Base-by-base conservation (phyloP, 768 basidiomycete species). In the Xerocomellus dryophilus region DNA sequence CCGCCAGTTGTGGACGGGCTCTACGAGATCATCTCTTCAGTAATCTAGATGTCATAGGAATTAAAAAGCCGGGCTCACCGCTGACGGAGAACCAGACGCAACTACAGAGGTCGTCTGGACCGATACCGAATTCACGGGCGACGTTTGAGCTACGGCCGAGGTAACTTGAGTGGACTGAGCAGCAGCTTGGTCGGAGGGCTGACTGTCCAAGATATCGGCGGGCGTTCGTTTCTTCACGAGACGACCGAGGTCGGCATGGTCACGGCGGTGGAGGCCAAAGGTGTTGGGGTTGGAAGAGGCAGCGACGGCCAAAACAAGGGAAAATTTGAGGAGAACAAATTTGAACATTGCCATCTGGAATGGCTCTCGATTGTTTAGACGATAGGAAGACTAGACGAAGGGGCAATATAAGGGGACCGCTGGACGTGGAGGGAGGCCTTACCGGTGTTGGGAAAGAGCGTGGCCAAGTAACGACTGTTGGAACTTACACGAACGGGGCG, bases 191-290 rank as follows among this genome's bases (percentile, higher is more conserved):
- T n/a, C n/a, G n/a, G n/a, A n/a, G n/a, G 66, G 31, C 29, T 46
- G 48, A 31, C 9, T 29, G 12, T 21, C 52, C 20, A 58, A 38
- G 32, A 50, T 11, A 35, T 50, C 43, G 25, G 49, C 2, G 2
- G 79, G 74, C 5, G 73, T 66, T 35, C 88, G 85, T 67, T 86
- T 89, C 73, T 78, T 87, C 60, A 90, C 66, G 67, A 91, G 71
- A 63, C 88, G 85, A 63, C 82, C 81, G 63, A 83, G 71, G 62
- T 73, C 73, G 47, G 62, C 74, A 71, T 87, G 84, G 70, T 80
- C 80, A 60, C 81, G 81, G 47, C 76, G 83, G 34, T 71, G 71
- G 7, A 56, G 67, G 29, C 70, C 71, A 57, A 73, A 71, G 54
- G 74, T 66, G 51, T 78, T 71, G 64, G 81, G 80, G 52, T 80